Percentiles rank a stretch among this genome's conserved stretches.
These are phyloP conservation scores for Vigna reflexopilosa DNA, from an alignment of 306 rosid species.

Conservation along the genomic window DNA sequence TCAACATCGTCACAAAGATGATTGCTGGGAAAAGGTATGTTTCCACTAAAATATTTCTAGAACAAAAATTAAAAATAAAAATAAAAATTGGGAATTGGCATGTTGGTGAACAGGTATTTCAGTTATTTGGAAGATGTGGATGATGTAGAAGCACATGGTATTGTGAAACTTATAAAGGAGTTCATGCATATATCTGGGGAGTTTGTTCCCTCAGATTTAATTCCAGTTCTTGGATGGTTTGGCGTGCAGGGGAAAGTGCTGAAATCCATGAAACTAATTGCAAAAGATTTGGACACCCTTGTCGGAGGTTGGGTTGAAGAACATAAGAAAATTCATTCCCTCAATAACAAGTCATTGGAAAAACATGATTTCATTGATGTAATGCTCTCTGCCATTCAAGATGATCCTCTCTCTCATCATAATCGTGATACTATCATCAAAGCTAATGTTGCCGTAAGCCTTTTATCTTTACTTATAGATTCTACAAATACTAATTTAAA, in stretches of 20 bases:
- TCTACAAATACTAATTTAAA: too few species aligned
- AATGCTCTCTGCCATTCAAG: slow-evolving; percentile 56
- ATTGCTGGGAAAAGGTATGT: slow-evolving; percentile 59
- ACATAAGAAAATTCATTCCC: slow-evolving; percentile 34
- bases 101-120: slow-evolving; percentile 46
- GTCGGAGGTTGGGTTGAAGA: slow-evolving; percentile 62
- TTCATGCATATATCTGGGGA: slow-evolving; percentile 56
- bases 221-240: slow-evolving; percentile 62
- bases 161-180: slow-evolving; percentile 56
- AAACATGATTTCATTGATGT: slow-evolving; percentile 65
- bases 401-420: slow-evolving; percentile 45
- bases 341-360: slow-evolving; percentile 1
- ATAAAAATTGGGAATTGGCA: too few species aligned
- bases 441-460: slow-evolving; percentile 48
- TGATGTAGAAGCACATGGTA: slow-evolving; percentile 52
- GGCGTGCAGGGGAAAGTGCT: slow-evolving; percentile 43
- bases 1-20: slow-evolving; percentile 53
- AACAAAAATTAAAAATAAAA: too few species aligned
- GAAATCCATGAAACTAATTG: slow-evolving; percentile 57
- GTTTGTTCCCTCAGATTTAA: slow-evolving; percentile 52
- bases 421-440: slow-evolving; percentile 59
- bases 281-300: slow-evolving; percentile 53
- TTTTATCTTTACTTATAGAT: background rate
- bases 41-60: too few species aligned
- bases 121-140: slow-evolving; percentile 44